These are phyloP conservation scores for Penicillium italicum DNA, from an alignment of 2,329 filamentous ascomycete genomes.

Conservation along the genomic window DNA sequence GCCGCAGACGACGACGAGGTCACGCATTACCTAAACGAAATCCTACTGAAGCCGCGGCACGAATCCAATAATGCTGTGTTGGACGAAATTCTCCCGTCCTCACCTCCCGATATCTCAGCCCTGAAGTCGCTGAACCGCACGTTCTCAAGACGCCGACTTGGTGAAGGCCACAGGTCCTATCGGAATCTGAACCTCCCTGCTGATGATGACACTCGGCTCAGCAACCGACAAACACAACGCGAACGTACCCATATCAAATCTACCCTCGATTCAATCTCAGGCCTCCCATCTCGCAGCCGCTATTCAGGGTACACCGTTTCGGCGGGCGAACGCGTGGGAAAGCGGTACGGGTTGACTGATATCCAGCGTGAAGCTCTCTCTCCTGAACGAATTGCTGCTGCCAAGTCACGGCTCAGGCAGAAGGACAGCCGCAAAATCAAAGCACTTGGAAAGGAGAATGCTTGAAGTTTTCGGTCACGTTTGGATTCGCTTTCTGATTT, in stretches of 20 bases:
- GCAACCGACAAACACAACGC: conserved; percentile 20
- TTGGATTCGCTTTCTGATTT: background rate
- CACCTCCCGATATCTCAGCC: conserved; percentile 29
- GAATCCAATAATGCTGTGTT: conserved; percentile 12
- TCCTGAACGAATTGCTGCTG: conserved; percentile 34
- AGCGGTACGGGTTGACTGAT: conserved; percentile 22
- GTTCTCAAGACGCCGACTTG: conserved; percentile 21
- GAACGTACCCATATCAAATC: conserved; percentile 28
- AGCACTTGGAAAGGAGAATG: conserved; percentile 36
- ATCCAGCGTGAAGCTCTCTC: conserved; percentile 26
- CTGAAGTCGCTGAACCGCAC: conserved; percentile 23
- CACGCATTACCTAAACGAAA: conserved; percentile 23
- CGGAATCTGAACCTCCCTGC: conserved; percentile 25
- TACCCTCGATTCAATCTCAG: conserved; percentile 30
- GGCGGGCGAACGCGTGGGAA: conserved; percentile 21
- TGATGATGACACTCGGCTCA: conserved; percentile 14
- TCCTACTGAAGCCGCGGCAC: conserved; percentile 17
- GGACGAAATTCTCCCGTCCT: conserved; percentile 28
- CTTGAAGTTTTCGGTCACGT: background rate
- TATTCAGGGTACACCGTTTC: conserved; percentile 21
- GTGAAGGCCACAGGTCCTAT: conserved; percentile 24
- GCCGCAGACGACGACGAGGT: conserved; percentile 29
- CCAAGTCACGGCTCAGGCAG: conserved; percentile 35
- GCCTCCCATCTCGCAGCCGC: conserved; percentile 11
- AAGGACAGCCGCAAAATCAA: conserved; percentile 25